Evolutionary conservation across 2,329 filamentous ascomycete genomes (phyloP), one percentile per base, ranked within the genome.

Genomic region (Rhynchosporium agropyri): DNA sequence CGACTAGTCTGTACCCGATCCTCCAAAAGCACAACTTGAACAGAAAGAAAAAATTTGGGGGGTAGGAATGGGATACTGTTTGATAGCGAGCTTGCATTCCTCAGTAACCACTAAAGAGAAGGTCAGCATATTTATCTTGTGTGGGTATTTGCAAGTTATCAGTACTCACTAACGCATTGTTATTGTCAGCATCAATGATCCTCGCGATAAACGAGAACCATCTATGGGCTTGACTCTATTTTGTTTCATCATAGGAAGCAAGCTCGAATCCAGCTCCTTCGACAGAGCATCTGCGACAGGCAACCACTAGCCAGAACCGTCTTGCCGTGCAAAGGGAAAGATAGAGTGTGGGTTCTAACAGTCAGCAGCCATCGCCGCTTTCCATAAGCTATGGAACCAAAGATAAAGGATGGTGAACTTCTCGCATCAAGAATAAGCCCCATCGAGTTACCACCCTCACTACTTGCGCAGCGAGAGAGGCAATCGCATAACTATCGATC

Each of bases 371-470:
- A 66, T 66, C 70, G 61, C 80, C 77, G 79, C 78, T 82, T 83
- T 80, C 72, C 76, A 81, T 81, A 81, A 82, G 79, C 79, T 81
- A 81, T 77, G 78, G 79, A 81, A 77, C 77, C 76, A 68, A 51
- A 74, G 72, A 79, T 78, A 78, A 79, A 78, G 68, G 31, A 78
- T 77, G 66, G 42, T 72, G 74, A 73, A 84, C 90, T 89, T 90
- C 92, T 97, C 92, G 93, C 90, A 85, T 92, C 94, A 90, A 97
- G 92, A 97, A 97, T 98, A 92, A 97, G 94, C 94, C 94, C 94
- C 94, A 96, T 98, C 92, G 93, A 97, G 94, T 98, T 96, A 97
- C 91, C 83, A 79, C 77, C 75, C 74, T 69, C 69, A 65, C 72
- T 71, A 71, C 69, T 67, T 65, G 68, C 72, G 74, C 70, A 67